Evolutionary conservation across 805 yeast genomes (phyloP), one percentile per base, ranked within the genome.

Genomic region (Yamadazyma insecticola): DNA sequence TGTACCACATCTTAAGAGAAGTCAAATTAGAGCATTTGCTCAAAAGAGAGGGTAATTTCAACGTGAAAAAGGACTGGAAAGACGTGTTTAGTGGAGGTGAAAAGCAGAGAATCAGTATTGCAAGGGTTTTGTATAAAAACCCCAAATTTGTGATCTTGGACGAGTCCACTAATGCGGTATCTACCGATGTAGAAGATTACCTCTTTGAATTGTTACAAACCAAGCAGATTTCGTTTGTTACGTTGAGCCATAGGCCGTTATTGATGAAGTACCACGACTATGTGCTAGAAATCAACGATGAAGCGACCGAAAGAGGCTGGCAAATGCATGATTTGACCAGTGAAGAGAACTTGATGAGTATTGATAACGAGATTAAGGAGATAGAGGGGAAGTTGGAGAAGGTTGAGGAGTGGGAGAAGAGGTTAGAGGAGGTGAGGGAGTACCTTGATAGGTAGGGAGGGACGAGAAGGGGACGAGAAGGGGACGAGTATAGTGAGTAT

Each of bases 11-110:
- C 27, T 63, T 89, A 44, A 63, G 74, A 29, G 84, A 80, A 46
- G 96, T 89, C 22, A 81, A 82, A 39, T 65, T 89, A 38, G 95
- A 81, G 19, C 88, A 89, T 55, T 65, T 89, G 30, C 67, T 86
- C 27, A 77, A 76, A 33, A 72, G 97, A 51, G 76, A 74, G 44
- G 72, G 72, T 6, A 70, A 64, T 40, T 63, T 74, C 52, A 72
- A 73, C 40, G 76, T 64, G 31, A 64, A 55, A 35, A 65, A 80
- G 37, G 86, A 79, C 43, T 88, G 96, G 96, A 80, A 80, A 48
- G 94, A 83, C 51, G 81, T 88, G n/a, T 70, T 88, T 42, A 81
- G 92, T 57, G 97, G 97, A n/a, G 97, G 97, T 35, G 97, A 88
- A 55, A 81, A 86, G 58, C 97, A 88, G 63, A 76, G 95, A 51